These are phyloP conservation scores for Metschnikowia cerradonensis DNA, from an alignment of 805 yeast species.

Conservation along the genomic window DNA sequence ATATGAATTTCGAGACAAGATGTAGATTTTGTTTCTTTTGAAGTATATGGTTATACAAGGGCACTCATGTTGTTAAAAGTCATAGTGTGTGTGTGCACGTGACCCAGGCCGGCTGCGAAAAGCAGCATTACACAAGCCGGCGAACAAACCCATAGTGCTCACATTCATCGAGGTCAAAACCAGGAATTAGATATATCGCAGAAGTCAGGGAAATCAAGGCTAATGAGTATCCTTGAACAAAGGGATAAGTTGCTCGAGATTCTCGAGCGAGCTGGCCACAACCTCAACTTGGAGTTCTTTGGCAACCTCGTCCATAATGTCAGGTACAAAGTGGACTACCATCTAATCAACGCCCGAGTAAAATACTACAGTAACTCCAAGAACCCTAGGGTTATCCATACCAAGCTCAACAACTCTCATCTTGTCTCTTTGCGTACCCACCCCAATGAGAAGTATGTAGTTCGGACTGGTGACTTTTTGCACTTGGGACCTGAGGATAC, in stretches of 20 bases:
- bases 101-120: constrained; percentile 3
- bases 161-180: background rate
- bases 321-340: constrained; percentile 31
- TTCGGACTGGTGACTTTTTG: constrained; percentile 32
- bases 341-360: constrained; percentile 32
- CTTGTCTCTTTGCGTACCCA: constrained; percentile 37
- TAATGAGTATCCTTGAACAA: constrained; percentile 5
- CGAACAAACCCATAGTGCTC: background rate
- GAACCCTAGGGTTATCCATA: constrained; percentile 36
- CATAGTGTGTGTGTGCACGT: background rate
- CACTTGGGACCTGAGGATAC: constrained; percentile 16
- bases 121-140: constrained; percentile 6
- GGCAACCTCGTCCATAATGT: constrained; percentile 21
- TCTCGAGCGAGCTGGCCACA: constrained; percentile 11
- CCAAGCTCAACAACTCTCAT: constrained; percentile 28
- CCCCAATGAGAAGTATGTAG: constrained; percentile 29
- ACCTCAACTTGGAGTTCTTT: constrained; percentile 9
- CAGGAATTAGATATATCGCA: background rate
- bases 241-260: constrained; percentile 8
- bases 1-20: too few relatives aligned
- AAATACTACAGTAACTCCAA: constrained; percentile 35
- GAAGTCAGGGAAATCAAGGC: background rate
- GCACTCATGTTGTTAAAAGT: too few relatives aligned
- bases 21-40: too few relatives aligned
- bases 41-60: too few relatives aligned